Conservation (phyloP, 1,284 basidiomycete species). For the Austroboletus rostrupii region DNA sequence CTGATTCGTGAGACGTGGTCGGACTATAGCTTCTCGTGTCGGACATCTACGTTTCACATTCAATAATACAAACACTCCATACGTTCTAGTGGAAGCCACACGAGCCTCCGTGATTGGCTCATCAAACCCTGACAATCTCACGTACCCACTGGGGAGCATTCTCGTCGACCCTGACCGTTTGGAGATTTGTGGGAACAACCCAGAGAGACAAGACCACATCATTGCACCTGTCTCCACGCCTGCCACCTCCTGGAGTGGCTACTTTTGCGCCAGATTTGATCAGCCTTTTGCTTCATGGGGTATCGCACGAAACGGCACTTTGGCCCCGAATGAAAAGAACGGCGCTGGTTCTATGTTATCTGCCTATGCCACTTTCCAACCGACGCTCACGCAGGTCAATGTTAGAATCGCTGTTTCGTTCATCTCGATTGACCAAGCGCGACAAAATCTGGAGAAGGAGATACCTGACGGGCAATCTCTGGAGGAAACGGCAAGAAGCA, state of each 20-base stretch:
- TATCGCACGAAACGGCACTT: conserved; percentile 46
- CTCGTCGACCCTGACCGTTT: conserved; percentile 41
- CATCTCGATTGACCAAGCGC: conserved; percentile 73
- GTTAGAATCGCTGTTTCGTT: conserved; percentile 76
- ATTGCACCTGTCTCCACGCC: conserved; percentile 55
- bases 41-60: conserved; percentile 78
- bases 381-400: conserved; percentile 40
- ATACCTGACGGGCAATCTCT: conserved; percentile 58
- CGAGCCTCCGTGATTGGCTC: conserved; percentile 61
- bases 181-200: conserved; percentile 68
- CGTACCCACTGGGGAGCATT: conserved; percentile 59
- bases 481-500: conserved; percentile 57
- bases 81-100: conserved; percentile 69
- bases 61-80: conserved; percentile 43
- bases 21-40: conserved; percentile 62
- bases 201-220: conserved; percentile 74
- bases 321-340: conserved; percentile 28
- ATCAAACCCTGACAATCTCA: conserved; percentile 54
- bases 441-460: conserved; percentile 58
- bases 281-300: conserved; percentile 46
- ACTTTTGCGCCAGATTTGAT: conserved; percentile 73
- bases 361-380: conserved; percentile 55
- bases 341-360: conserved; percentile 47
- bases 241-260: conserved; percentile 55
- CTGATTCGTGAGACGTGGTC: conserved; percentile 4